Percentiles rank a stretch among this genome's conserved stretches.
These are phyloP conservation scores for Cicer arietinum DNA, from an alignment of 306 rosid genomes.

Conservation along the genomic window DNA sequence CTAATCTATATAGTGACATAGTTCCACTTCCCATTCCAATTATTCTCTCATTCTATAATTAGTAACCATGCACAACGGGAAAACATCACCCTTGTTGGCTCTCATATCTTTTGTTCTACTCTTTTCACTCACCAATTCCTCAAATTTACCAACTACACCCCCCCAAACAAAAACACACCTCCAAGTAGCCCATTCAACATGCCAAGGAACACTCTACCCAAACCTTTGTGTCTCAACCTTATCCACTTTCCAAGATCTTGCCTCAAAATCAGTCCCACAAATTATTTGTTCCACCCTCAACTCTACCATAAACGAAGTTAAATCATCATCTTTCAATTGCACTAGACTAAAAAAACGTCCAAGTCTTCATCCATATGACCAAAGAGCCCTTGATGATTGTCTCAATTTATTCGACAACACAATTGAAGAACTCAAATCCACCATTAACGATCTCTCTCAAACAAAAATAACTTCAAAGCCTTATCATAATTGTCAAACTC, in stretches of 20 bases:
- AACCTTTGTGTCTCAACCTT: conserved; percentile 75
- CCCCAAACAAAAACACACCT: conserved; percentile 49
- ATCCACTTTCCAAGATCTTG: conserved; percentile 59
- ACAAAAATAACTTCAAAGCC: conserved; percentile 26
- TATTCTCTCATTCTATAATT: not conserved
- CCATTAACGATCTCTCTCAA: conserved; percentile 53
- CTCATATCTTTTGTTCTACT: conserved; percentile 34
- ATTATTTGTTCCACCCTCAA: conserved; percentile 54
- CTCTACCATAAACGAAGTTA: conserved; percentile 57
- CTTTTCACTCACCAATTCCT: conserved; percentile 29
- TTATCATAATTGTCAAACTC: conserved; percentile 55
- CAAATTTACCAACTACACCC: conserved; percentile 11
- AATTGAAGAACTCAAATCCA: conserved; percentile 51
- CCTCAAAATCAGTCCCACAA: conserved; percentile 63
- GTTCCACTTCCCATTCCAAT: not conserved
- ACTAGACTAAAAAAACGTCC: conserved; percentile 37
- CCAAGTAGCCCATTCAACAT: conserved; percentile 61
- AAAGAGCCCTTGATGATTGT: conserved; percentile 79
- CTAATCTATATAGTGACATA: not conserved
- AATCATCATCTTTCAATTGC: conserved; percentile 60
- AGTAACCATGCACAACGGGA: not conserved
- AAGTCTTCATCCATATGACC: conserved; percentile 37
- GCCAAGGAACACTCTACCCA: conserved; percentile 76
- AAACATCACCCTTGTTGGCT: conserved; percentile 35
- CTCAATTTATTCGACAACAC: conserved; percentile 63